These are phyloP conservation scores for Leishmania amazonensis DNA, from an alignment of 208 protist species.

Conservation along the genomic window DNA sequence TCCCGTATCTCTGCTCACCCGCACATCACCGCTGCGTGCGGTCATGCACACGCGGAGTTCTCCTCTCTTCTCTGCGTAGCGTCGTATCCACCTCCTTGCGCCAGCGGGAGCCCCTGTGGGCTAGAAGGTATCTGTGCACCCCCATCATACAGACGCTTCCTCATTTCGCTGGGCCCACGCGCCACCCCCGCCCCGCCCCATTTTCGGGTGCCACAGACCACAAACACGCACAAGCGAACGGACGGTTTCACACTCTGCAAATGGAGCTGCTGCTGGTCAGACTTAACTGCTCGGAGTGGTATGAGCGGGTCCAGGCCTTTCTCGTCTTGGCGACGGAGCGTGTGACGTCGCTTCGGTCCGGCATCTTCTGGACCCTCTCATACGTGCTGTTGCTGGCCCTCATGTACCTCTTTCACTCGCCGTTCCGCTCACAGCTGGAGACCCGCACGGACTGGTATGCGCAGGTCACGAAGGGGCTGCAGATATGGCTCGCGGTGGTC, in stretches of 20 bases:
- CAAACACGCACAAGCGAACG: background rate
- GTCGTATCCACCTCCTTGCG: too few species aligned
- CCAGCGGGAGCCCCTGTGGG: too few species aligned
- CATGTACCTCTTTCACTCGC: constrained; percentile 84
- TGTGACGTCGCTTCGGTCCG: constrained; percentile 19
- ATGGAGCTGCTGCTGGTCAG: background rate
- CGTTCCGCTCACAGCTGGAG: constrained; percentile 61
- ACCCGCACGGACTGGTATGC: constrained; percentile 65
- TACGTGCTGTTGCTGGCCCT: constrained; percentile 52
- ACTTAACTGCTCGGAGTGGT: constrained; percentile 2
- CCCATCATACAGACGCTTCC: background rate
- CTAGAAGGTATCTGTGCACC: background rate
- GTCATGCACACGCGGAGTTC: background rate
- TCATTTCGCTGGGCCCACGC: background rate
- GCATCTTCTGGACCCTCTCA: constrained; percentile 47
- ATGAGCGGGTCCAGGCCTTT: constrained; percentile 9
- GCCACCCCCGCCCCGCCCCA: background rate
- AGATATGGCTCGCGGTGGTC: constrained; percentile 62
- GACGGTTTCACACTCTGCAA: background rate
- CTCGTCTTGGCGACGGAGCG: constrained; percentile 16
- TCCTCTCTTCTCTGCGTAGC: background rate
- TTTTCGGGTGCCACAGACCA: background rate
- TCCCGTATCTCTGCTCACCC: background rate
- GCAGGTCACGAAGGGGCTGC: constrained; percentile 68
- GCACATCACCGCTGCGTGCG: background rate